Conservation (phyloP, 306 rosid genomes). For the Citrullus mucosospermus region DNA sequence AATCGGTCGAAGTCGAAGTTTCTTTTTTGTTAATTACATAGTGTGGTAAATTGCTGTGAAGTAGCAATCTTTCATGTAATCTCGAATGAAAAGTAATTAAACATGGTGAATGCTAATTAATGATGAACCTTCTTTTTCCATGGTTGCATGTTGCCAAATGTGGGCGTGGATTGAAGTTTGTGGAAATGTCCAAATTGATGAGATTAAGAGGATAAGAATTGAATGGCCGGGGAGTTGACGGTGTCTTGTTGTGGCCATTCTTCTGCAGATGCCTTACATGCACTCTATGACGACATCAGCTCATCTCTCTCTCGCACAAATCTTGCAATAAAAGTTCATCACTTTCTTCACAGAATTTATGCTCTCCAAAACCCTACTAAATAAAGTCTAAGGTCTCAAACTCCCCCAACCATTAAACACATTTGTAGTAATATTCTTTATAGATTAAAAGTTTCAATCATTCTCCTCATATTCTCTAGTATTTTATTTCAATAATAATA, state of each 20-base stretch:
- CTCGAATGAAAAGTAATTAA: too few relatives aligned
- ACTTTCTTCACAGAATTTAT: neutral
- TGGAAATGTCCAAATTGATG: neutral
- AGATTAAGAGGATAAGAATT: neutral
- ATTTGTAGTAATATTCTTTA: too few relatives aligned
- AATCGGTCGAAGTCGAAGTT: too few relatives aligned
- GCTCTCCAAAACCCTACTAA: neutral
- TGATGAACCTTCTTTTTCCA: neutral
- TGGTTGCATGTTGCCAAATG: neutral
- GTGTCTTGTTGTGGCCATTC: neutral
- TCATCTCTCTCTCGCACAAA: neutral
- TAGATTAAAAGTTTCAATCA: too few relatives aligned
- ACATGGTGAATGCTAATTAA: neutral
- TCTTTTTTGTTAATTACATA: too few relatives aligned
- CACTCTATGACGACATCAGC: neutral
- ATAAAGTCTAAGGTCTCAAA: neutral
- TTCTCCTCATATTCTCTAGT: too few relatives aligned
- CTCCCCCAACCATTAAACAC: too few relatives aligned
- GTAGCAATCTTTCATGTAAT: too few relatives aligned
- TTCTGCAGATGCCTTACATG: slow-evolving; percentile 4
- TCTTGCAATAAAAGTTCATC: neutral
- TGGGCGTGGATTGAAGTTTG: neutral
- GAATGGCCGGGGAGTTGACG: neutral
- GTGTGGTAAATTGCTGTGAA: too few relatives aligned
- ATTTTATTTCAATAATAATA: too few relatives aligned